Percentiles rank a stretch among this genome's conserved stretches.
phyloP scores from a whole-genome alignment of 2,329 filamentous ascomycete genomes.

The Ilyonectria robusta region DNA sequence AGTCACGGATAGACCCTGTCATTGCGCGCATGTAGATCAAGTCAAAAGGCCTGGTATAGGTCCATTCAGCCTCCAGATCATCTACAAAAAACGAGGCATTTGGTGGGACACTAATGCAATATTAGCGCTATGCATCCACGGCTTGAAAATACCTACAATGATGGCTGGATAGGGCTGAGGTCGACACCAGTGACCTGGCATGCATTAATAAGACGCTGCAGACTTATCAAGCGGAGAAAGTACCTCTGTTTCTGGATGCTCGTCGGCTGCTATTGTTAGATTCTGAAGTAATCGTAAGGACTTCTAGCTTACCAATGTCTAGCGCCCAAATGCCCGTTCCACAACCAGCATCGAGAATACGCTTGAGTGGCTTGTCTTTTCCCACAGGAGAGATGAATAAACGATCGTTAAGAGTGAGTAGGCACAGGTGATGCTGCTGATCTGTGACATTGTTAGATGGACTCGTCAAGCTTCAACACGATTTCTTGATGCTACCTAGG shows the following conservation, averaged over 20 bases:
- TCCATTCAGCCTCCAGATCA: constrained; percentile 37
- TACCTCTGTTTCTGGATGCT: constrained; percentile 33
- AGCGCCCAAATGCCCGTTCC: constrained; percentile 36
- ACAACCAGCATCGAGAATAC: constrained; percentile 34
- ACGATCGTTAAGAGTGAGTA: constrained; percentile 23
- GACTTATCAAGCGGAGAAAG: no score
- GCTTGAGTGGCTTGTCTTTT: constrained; percentile 9
- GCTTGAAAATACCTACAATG: constrained; percentile 14
- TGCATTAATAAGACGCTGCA: background rate
- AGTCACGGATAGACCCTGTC: constrained; percentile 26
- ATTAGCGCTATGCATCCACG: background rate
- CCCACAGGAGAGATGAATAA: constrained; percentile 22
- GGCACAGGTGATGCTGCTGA: constrained; percentile 30
- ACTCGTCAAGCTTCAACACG: background rate
- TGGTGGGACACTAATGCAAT: constrained; percentile 23
- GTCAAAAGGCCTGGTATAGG: constrained; percentile 26
- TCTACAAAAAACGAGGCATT: constrained; percentile 33
- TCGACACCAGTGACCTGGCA: constrained; percentile 35
- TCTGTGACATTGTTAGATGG: constrained; percentile 15
- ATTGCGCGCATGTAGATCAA: constrained; percentile 35
- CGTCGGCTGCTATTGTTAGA: constrained; percentile 23
- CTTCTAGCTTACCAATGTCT: constrained; percentile 25
- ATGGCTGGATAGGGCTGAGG: constrained; percentile 35
- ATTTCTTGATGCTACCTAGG: constrained; percentile 17
- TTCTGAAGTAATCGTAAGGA: background rate